Evolutionary conservation across 495 filamentous ascomycete genomes (phyloP), one percentile per base, ranked within the genome.

Genomic region (Copromyces sp.): DNA sequence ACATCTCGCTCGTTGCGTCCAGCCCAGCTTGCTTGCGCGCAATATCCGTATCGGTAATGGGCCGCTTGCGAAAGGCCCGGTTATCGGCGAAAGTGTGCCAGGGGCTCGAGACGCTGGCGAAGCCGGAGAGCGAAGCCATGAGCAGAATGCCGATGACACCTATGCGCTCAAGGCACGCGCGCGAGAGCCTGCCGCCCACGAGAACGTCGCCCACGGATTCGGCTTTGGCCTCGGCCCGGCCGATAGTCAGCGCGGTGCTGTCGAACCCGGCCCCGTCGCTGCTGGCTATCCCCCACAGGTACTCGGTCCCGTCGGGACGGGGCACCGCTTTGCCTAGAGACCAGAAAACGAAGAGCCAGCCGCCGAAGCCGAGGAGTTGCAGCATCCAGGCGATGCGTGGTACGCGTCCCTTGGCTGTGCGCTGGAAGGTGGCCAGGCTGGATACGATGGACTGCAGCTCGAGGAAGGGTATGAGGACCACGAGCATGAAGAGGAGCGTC

Each of bases 121-220:
- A 95, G 12, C 93, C 93, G 24, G 92, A 91, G 40, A 95, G 83
- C 29, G 92, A 83, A 9, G 92, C 92, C 93, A 95, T 94, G 40
- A 93, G 82, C 69, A 89, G 90, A 39, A 95, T 91, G 14, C 93
- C 93, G 76, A 94, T 91, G 40, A 95, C 88, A 17, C 91, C 92
- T 20, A 95, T 89, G 42, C 92, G 83, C 79, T 93, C 91, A 59
- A 94, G 83, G 81, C 91, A 93, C 35, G 90, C 92, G 77, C 93
- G 88, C 69, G 85, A 88, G 72, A 94, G 78, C 44, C 83, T 84
- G 74, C 88, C 82, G 4, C 78, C 82, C 72, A 76, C 70, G 20
- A 65, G 42, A 44, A 39, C 42, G 24, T 69, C 72, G 9, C 38
- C 68, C 38, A 44, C 45, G 14, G 65, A 47, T 68, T 69, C 68